These are phyloP conservation scores for Daldinia vernicosa DNA, from an alignment of 495 filamentous ascomycete species.

Conservation along the genomic window DNA sequence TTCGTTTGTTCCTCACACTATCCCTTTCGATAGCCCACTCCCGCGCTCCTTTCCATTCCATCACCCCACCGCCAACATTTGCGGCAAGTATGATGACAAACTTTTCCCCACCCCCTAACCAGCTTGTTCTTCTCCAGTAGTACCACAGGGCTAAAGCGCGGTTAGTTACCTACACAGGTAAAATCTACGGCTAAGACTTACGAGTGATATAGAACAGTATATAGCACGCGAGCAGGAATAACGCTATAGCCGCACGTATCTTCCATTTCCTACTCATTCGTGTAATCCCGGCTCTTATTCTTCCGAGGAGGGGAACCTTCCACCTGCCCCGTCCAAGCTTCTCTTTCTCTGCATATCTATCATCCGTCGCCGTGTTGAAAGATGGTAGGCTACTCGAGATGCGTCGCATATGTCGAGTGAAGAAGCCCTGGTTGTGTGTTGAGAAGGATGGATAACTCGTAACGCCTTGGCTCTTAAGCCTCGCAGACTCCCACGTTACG, in stretches of 20 bases:
- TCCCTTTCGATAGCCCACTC: slow-evolving; percentile 99
- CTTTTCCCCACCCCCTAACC: slow-evolving; percentile 84
- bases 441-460: slow-evolving; percentile 82
- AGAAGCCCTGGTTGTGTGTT: slow-evolving; percentile 80
- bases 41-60: slow-evolving; percentile 97
- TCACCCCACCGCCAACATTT: slow-evolving; percentile 95
- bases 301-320: slow-evolving; percentile 53
- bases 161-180: slow-evolving; percentile 16
- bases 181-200: slow-evolving; percentile 52
- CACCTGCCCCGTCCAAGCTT: slow-evolving; percentile 65
- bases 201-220: slow-evolving; percentile 74
- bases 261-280: slow-evolving; percentile 61
- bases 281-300: slow-evolving; percentile 47
- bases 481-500: slow-evolving; percentile 86
- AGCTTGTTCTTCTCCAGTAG: slow-evolving; percentile 56
- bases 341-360: slow-evolving; percentile 76
- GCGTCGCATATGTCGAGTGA: slow-evolving; percentile 77
- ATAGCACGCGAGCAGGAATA: slow-evolving; percentile 69
- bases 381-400: slow-evolving; percentile 77
- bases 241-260: slow-evolving; percentile 64
- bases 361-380: slow-evolving; percentile 60
- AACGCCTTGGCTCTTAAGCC: slow-evolving; percentile 72
- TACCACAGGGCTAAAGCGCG: slow-evolving; percentile 53
- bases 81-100: slow-evolving; percentile 93
- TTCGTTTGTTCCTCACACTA: slow-evolving; percentile 92